Conservation (phyloP, 169 alveolate genomes). For the Toxoplasma gondii region DNA sequence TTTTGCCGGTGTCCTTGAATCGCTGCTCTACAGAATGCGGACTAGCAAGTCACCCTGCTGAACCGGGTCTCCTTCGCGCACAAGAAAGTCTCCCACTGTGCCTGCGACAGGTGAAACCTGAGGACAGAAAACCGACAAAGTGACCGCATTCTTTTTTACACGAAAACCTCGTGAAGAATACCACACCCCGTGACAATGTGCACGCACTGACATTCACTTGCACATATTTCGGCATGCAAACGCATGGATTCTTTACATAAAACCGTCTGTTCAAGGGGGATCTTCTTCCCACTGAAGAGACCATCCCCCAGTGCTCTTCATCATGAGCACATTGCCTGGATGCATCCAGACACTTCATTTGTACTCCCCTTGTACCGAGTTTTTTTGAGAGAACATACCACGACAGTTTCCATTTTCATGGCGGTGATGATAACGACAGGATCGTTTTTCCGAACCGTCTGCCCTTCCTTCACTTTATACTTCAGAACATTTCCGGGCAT, state of each 20-base stretch:
- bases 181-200: not conserved
- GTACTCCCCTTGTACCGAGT: not conserved
- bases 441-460: conserved; percentile 33
- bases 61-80: conserved; percentile 7
- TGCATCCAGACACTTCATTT: not conserved
- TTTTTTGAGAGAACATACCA: not conserved
- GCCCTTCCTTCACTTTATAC: conserved; percentile 21
- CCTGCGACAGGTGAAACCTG: conserved; percentile 24
- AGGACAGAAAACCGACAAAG: not conserved
- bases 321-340: not conserved
- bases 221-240: not conserved
- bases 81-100: not conserved
- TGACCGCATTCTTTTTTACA: not conserved
- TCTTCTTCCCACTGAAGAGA: no score
- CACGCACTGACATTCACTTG: not conserved
- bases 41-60: conserved; percentile 30
- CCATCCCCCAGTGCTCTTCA: not conserved
- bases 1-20: no score
- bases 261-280: no score
- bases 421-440: conserved; percentile 47
- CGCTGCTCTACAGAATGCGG: not conserved
- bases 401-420: conserved; percentile 64
- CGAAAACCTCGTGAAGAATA: not conserved
- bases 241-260: no score
- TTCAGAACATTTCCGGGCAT: conserved; percentile 59